Evolutionary conservation across 176 grass and related monocot species (phyloP).

Genomic region (Chloris gayana): DNA sequence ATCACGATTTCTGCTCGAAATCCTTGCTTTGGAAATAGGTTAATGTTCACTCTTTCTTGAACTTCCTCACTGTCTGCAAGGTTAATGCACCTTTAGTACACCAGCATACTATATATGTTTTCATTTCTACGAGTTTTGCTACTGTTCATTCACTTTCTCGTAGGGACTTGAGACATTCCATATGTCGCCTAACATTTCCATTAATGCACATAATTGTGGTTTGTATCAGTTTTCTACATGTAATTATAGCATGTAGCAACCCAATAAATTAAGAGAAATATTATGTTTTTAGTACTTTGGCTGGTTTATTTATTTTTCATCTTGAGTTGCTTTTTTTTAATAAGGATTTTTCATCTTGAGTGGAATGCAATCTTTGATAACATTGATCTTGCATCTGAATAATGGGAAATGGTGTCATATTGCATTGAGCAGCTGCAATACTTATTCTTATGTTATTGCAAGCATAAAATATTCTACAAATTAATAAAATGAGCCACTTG

Average conservation of each 20-base stretch:
- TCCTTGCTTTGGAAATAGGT: conserved; percentile 98
- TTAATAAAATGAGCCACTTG: background rate
- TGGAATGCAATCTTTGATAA: background rate
- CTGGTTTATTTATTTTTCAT: conserved; percentile 14
- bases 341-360: conserved; percentile 18
- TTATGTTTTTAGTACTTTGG: background rate
- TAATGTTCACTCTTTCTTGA: conserved; percentile 8
- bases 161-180: background rate
- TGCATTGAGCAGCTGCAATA: background rate
- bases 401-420: background rate
- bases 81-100: background rate
- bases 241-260: background rate
- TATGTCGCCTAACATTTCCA: background rate
- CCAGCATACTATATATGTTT: background rate
- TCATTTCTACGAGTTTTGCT: background rate
- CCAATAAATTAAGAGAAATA: background rate
- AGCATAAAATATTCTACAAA: background rate
- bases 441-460: background rate
- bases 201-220: background rate
- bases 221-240: background rate
- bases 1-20: conserved; percentile 88
- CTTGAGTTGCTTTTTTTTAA: no score
- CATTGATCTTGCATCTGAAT: background rate
- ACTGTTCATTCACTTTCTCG: background rate
- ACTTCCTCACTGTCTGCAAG: background rate